phyloP scores from a whole-genome alignment of 371 early-diverging fungal species.

The Conidiobolus incongruus region DNA sequence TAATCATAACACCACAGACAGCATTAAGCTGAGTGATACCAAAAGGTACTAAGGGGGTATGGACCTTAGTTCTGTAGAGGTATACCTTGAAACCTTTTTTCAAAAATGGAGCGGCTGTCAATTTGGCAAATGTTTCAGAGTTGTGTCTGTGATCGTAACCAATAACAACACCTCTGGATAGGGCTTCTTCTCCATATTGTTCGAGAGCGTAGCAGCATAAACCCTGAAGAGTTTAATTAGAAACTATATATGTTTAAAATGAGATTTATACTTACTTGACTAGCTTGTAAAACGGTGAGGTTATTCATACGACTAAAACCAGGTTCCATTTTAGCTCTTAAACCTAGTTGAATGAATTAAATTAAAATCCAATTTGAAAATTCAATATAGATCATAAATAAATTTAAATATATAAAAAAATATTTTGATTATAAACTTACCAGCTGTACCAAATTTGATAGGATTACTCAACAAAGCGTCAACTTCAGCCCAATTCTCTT shows the following conservation, averaged over 20 bases:
- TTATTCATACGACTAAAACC: constrained; percentile 92
- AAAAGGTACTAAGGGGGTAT: constrained; percentile 84
- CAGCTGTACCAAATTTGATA: constrained; percentile 81
- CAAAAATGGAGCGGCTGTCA: constrained; percentile 72
- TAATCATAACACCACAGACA: constrained; percentile 90
- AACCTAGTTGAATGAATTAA: constrained; percentile 17
- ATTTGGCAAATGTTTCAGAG: constrained; percentile 56
- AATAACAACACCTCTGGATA: constrained; percentile 60
- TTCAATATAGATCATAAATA: too few relatives aligned
- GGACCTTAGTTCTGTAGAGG: constrained; percentile 46
- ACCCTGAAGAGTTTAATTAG: too few relatives aligned
- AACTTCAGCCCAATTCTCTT: constrained; percentile 26
- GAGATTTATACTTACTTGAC: too few relatives aligned
- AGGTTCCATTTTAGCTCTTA: constrained; percentile 84
- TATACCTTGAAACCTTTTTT: constrained; percentile 62
- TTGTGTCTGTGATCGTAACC: constrained; percentile 90
- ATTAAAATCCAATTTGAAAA: not conserved
- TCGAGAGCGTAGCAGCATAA: constrained; percentile 32
- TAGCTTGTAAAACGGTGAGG: constrained; percentile 75
- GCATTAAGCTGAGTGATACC: constrained; percentile 50
- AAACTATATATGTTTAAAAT: too few relatives aligned
- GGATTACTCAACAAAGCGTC: constrained; percentile 37
- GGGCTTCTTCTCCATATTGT: constrained; percentile 22
- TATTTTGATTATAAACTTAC: too few relatives aligned
- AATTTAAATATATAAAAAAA: too few relatives aligned